phyloP scores from a whole-genome alignment of 495 filamentous ascomycete species.

The Penicillium riverlandense region DNA sequence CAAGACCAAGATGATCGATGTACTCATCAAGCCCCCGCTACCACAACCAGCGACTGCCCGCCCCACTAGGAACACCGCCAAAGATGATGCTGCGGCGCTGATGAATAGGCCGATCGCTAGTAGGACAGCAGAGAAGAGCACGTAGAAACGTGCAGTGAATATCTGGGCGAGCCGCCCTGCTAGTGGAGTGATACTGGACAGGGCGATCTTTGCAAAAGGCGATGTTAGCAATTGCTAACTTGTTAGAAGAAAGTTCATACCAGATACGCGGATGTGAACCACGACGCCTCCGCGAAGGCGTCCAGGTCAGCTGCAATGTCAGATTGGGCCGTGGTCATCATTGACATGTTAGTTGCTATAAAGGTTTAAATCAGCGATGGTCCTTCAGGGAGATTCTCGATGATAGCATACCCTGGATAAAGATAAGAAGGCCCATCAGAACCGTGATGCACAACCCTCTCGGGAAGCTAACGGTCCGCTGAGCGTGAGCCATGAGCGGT shows the following conservation, averaged over 20 bases:
- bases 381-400: neutral
- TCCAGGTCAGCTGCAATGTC: constrained; percentile 64
- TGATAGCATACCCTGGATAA: constrained; percentile 15
- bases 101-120: constrained; percentile 57
- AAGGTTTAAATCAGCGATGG: neutral
- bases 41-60: constrained; percentile 58
- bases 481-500: constrained; percentile 11
- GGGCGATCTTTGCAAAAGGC: constrained; percentile 46
- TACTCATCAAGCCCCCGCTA: constrained; percentile 57
- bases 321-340: constrained; percentile 69
- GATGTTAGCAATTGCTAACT: neutral
- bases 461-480: constrained; percentile 1
- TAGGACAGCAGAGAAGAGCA: constrained; percentile 47
- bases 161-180: constrained; percentile 59
- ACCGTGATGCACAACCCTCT: constrained; percentile 7
- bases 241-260: constrained; percentile 13
- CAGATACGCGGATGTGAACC: constrained; percentile 69
- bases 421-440: constrained; percentile 16
- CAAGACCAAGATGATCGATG: constrained; percentile 61
- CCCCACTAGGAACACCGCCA: constrained; percentile 58
- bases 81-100: constrained; percentile 47
- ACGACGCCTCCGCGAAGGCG: constrained; percentile 61
- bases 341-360: constrained; percentile 63
- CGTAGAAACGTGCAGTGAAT: constrained; percentile 56
- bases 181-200: constrained; percentile 59